phyloP scores from a whole-genome alignment of 441 rosid genomes.

The Corymbia citriodora region DNA sequence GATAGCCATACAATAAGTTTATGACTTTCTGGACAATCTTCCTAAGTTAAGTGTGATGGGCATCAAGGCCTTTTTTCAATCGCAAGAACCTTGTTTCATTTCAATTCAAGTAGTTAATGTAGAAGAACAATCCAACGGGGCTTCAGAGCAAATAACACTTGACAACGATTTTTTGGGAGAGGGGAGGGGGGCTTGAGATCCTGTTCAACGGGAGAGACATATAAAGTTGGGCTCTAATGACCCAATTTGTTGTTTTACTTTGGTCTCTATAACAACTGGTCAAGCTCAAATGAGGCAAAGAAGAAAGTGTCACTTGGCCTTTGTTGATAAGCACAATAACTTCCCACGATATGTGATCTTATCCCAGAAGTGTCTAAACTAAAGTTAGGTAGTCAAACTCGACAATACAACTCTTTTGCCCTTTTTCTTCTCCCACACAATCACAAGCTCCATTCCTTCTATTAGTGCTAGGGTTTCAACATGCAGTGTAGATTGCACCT shows the following conservation, averaged over 20 bases:
- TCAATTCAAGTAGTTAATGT: no score
- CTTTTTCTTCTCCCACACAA: background rate
- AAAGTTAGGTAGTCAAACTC: background rate
- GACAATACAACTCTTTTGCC: background rate
- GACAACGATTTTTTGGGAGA: background rate
- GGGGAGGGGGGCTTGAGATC: no score
- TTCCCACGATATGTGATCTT: background rate
- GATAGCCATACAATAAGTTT: fast-evolving
- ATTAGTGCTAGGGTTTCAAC: background rate
- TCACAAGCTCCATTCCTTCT: background rate
- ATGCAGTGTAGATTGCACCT: background rate
- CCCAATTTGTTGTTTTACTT: no score
- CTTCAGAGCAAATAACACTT: background rate
- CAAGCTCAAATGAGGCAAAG: background rate
- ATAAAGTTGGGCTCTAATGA: background rate
- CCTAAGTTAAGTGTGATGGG: background rate
- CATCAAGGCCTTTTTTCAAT: background rate
- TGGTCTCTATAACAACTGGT: background rate
- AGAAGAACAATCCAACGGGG: background rate
- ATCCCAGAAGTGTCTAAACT: background rate
- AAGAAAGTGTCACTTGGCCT: background rate
- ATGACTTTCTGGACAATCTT: background rate
- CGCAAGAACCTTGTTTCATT: no score
- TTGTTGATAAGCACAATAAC: background rate
- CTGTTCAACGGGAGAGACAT: background rate